These are phyloP conservation scores for Rhodotorula taiwanensis DNA, from an alignment of 768 basidiomycete genomes.

Conservation along the genomic window DNA sequence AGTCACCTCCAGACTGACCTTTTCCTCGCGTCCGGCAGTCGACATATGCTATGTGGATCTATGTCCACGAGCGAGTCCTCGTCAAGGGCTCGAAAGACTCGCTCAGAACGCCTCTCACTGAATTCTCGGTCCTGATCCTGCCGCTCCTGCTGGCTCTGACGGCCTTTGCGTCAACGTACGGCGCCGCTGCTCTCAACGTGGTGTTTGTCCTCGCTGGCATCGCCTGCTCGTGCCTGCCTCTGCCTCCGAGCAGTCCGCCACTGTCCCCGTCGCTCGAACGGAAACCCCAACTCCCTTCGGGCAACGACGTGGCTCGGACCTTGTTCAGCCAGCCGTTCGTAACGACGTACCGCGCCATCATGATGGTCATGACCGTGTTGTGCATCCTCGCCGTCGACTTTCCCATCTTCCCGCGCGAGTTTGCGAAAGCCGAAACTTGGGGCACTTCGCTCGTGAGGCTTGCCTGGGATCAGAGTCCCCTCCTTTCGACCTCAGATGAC, in stretches of 20 bases:
- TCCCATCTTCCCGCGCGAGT: slow-evolving; percentile 72
- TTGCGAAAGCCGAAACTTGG: slow-evolving; percentile 90
- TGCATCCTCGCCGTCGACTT: slow-evolving; percentile 96
- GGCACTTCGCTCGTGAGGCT: slow-evolving; percentile 79
- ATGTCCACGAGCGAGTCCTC: slow-evolving; percentile 50
- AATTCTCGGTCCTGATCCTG: slow-evolving; percentile 61
- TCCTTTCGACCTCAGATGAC: fast-evolving
- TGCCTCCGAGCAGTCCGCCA: neutral
- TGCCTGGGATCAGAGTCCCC: too few species aligned
- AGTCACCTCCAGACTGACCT: neutral
- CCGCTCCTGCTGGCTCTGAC: slow-evolving; percentile 82
- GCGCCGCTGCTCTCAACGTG: slow-evolving; percentile 54
- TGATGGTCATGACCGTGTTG: slow-evolving; percentile 87
- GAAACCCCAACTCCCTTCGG: neutral
- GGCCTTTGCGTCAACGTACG: slow-evolving; percentile 61
- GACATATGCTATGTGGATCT: slow-evolving; percentile 65
- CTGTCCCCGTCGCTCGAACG: slow-evolving; percentile 11
- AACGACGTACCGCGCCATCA: slow-evolving; percentile 82
- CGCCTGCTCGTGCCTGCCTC: neutral
- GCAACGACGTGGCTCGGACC: neutral
- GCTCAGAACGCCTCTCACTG: slow-evolving; percentile 45
- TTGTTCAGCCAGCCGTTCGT: slow-evolving; percentile 61
- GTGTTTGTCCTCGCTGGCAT: slow-evolving; percentile 43
- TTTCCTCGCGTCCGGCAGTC: slow-evolving; percentile 50
- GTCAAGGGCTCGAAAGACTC: slow-evolving; percentile 41